These are phyloP conservation scores for Tetrapyrgos nigripes DNA, from an alignment of 1,284 basidiomycete species.

Conservation along the genomic window DNA sequence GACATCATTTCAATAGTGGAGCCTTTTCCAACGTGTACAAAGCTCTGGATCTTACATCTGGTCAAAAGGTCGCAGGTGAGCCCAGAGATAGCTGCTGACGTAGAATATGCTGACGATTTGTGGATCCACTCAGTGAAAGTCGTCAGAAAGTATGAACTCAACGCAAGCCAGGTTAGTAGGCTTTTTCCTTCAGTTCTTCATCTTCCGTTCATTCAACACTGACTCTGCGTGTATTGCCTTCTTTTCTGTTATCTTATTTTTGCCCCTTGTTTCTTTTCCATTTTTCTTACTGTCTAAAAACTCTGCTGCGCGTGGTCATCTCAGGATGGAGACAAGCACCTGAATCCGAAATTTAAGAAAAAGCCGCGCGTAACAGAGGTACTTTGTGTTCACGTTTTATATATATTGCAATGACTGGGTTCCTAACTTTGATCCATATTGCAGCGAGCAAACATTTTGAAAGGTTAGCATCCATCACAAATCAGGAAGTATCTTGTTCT, in stretches of 20 bases:
- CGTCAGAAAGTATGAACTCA: slow-evolving; percentile 96
- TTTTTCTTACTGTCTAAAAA: slow-evolving; percentile 28
- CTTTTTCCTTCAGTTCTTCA: neutral
- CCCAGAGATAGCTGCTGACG: slow-evolving; percentile 19
- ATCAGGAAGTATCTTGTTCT: slow-evolving; percentile 4
- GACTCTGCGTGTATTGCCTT: neutral
- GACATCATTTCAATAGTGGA: slow-evolving; percentile 59
- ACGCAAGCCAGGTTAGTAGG: slow-evolving; percentile 89
- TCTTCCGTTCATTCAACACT: neutral
- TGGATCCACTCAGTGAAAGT: slow-evolving; percentile 77
- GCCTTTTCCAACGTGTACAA: slow-evolving; percentile 99
- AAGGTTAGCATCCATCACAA: slow-evolving; percentile 57
- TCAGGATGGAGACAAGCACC: slow-evolving; percentile 90
- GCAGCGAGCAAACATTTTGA: slow-evolving; percentile 97
- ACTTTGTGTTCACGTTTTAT: slow-evolving; percentile 43
- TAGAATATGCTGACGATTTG: neutral
- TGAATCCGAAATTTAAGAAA: slow-evolving; percentile 94
- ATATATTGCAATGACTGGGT: slow-evolving; percentile 22
- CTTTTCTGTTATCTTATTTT: neutral
- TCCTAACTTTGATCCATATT: slow-evolving; percentile 37
- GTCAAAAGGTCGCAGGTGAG: slow-evolving; percentile 87
- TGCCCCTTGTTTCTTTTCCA: slow-evolving; percentile 4
- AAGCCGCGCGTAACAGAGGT: slow-evolving; percentile 97
- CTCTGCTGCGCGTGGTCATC: slow-evolving; percentile 42
- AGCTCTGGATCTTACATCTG: slow-evolving; percentile 80